Evolutionary conservation across 805 yeast species (phyloP).

Genomic region (Pichia manshurica): DNA sequence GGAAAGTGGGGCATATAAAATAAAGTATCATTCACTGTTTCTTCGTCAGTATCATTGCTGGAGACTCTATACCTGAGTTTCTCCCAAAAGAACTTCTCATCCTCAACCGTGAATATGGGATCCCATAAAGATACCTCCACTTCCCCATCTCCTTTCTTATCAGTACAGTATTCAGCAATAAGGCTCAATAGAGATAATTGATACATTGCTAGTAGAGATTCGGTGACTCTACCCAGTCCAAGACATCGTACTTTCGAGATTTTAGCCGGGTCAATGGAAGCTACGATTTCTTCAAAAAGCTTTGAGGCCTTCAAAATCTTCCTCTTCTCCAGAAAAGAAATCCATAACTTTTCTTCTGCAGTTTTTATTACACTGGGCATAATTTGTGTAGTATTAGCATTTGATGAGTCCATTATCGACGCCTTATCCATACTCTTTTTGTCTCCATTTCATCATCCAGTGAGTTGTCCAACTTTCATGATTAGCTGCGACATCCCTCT

Average conservation of each 20-base stretch:
- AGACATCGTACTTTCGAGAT: conserved; percentile 23
- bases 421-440: too few species aligned
- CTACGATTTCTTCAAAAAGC: not conserved
- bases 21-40: conserved; percentile 8
- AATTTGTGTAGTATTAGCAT: too few species aligned
- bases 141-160: conserved; percentile 1
- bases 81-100: conserved; percentile 17
- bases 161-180: conserved; percentile 10
- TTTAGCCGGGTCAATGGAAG: not conserved
- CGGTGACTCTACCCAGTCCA: conserved; percentile 27
- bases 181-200: conserved; percentile 26
- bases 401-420: too few species aligned
- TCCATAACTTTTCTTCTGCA: too few species aligned
- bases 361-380: too few species aligned
- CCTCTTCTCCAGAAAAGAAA: not conserved
- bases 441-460: too few species aligned
- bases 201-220: conserved; percentile 22
- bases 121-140: conserved; percentile 26
- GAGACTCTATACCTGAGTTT: conserved; percentile 16
- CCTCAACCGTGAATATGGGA: conserved; percentile 26
- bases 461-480: too few species aligned
- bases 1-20: conserved; percentile 34
- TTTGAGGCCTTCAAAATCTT: not conserved
- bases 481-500: too few species aligned
- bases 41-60: conserved; percentile 7